phyloP scores from a whole-genome alignment of 768 basidiomycete species.

The Lanmaoa rubissima region DNA sequence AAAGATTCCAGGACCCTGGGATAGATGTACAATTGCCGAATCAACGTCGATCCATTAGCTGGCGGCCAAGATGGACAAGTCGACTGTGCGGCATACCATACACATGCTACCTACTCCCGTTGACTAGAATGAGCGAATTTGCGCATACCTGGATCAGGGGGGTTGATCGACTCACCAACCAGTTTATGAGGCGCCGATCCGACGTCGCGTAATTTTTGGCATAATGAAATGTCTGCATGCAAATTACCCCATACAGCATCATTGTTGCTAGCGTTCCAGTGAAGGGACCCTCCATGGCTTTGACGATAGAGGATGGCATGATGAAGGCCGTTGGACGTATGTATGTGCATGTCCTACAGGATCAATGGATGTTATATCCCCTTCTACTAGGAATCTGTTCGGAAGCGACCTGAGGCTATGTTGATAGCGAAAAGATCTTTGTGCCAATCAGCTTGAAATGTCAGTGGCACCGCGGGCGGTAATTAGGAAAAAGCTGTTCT shows the following conservation, averaged over 20 bases:
- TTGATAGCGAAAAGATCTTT: too few relatives aligned
- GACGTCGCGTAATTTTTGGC: not conserved
- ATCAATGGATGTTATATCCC: not conserved
- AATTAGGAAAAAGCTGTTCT: too few relatives aligned
- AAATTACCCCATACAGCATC: constrained; percentile 15
- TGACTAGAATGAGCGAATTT: not conserved
- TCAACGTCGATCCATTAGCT: not conserved
- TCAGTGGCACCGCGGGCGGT: too few relatives aligned
- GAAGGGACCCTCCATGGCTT: constrained; percentile 13
- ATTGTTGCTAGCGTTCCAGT: constrained; percentile 10
- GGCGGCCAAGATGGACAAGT: too few relatives aligned
- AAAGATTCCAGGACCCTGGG: constrained; percentile 12
- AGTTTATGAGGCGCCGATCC: constrained; percentile 7
- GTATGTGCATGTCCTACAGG: not conserved
- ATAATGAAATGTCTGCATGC: constrained; percentile 18
- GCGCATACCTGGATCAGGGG: not conserved
- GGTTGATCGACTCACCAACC: constrained; percentile 13
- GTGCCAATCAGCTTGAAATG: too few relatives aligned
- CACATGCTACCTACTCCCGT: constrained; percentile 2
- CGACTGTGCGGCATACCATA: constrained; percentile 9
- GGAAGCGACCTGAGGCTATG: too few relatives aligned
- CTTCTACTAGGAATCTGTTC: not conserved
- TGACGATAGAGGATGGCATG: constrained; percentile 6
- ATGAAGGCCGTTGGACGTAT: not conserved
- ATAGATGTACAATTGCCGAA: not conserved